These are phyloP conservation scores for Sabuloglossum arenarium DNA, from an alignment of 495 filamentous ascomycete species.

Conservation along the genomic window DNA sequence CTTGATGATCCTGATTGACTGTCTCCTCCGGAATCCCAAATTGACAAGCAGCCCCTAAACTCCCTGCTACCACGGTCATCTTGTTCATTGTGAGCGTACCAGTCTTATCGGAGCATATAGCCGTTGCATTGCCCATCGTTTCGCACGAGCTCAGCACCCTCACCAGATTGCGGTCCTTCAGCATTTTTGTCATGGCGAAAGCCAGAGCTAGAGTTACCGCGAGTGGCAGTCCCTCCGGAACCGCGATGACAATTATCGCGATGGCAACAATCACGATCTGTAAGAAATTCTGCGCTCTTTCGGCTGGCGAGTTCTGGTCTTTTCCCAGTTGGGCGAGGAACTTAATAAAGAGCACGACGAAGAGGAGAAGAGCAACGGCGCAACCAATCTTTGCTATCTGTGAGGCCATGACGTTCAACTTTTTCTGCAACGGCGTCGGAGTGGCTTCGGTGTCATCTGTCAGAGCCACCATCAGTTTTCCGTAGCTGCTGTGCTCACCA, in stretches of 20 bases:
- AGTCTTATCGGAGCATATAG: constrained; percentile 50
- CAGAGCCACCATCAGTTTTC: constrained; percentile 40
- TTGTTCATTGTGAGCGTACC: constrained; percentile 55
- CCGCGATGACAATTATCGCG: constrained; percentile 52
- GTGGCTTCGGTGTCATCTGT: constrained; percentile 42
- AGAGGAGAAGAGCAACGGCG: constrained; percentile 37
- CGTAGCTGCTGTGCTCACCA: constrained; percentile 40
- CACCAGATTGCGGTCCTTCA: constrained; percentile 49
- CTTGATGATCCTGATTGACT: too few species aligned
- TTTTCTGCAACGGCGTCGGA: constrained; percentile 41
- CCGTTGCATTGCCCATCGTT: constrained; percentile 53
- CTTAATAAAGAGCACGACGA: constrained; percentile 37
- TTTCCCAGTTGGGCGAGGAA: constrained; percentile 32
- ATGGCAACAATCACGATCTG: constrained; percentile 48
- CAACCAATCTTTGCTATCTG: constrained; percentile 34
- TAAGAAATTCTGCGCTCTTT: constrained; percentile 40
- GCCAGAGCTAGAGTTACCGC: constrained; percentile 52
- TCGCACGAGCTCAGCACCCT: constrained; percentile 46
- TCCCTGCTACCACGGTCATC: constrained; percentile 48
- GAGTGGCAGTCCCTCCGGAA: constrained; percentile 45
- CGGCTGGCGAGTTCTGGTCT: constrained; percentile 21
- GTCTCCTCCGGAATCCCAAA: too few species aligned
- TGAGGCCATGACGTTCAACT: constrained; percentile 37
- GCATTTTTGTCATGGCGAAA: constrained; percentile 47
- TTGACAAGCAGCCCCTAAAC: constrained; percentile 27